Conservation (phyloP, 306 rosid genomes). For the Malus sieversii region DNA sequence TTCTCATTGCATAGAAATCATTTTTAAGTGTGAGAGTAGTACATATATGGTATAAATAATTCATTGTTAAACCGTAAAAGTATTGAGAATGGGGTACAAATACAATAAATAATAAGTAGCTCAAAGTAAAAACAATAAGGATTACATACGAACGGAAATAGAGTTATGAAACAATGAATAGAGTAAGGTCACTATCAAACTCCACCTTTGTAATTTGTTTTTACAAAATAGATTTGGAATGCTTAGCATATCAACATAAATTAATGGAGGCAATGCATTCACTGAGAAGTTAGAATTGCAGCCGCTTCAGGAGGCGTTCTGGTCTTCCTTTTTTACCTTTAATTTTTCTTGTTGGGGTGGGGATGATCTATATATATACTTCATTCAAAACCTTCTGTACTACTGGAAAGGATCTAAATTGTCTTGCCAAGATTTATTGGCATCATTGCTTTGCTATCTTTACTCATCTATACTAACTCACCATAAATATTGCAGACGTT, state of each 20-base stretch:
- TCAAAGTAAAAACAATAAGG: neutral
- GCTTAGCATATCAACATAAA: slow-evolving; percentile 4
- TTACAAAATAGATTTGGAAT: neutral
- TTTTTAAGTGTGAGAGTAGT: too few relatives aligned
- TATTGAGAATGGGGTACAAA: neutral
- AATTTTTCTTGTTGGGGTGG: neutral
- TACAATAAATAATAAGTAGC: neutral
- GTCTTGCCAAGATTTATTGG: neutral
- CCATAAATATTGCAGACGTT: neutral
- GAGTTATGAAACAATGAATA: neutral
- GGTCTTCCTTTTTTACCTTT: neutral
- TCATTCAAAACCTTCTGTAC: neutral
- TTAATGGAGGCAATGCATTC: neutral
- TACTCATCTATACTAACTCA: neutral
- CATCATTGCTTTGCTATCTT: neutral
- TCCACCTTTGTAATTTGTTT: neutral
- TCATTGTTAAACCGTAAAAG: neutral
- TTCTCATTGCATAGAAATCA: too few relatives aligned
- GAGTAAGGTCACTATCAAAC: neutral
- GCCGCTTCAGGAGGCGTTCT: neutral
- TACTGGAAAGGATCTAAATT: neutral
- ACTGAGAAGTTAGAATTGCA: neutral
- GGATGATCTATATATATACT: neutral
- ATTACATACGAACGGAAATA: neutral
- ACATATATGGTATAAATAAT: neutral